Evolutionary conservation across 2,329 filamentous ascomycete genomes (phyloP).

Genomic region (Cladosporium sp.): DNA sequence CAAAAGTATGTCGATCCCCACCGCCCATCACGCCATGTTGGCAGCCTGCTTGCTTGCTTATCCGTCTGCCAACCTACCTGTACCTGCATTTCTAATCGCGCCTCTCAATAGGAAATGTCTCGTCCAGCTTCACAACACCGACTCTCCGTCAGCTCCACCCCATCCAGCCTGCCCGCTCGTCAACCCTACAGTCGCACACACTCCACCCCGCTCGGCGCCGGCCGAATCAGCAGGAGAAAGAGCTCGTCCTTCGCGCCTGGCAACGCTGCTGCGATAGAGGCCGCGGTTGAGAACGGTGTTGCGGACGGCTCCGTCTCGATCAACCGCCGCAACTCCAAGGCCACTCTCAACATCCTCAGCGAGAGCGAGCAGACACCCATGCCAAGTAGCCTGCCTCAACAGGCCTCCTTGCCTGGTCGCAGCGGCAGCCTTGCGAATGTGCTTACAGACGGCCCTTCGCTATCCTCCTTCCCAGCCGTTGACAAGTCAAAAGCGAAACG

Average conservation of each 20-base stretch:
- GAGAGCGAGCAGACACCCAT: constrained; percentile 61
- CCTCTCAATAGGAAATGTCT: constrained; percentile 39
- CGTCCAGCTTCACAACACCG: constrained; percentile 49
- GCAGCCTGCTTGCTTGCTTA: not conserved
- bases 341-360: constrained; percentile 47
- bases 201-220: constrained; percentile 72
- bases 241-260: constrained; percentile 78
- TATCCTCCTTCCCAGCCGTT: constrained; percentile 50
- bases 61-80: constrained; percentile 7
- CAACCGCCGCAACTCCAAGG: constrained; percentile 68
- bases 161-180: constrained; percentile 63
- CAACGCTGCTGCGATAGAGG: constrained; percentile 74
- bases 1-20: constrained; percentile 23
- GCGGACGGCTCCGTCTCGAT: constrained; percentile 60
- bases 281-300: constrained; percentile 62
- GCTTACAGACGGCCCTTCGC: constrained; percentile 68
- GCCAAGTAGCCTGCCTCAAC: constrained; percentile 66
- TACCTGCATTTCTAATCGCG: constrained; percentile 20
- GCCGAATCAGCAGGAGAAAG: constrained; percentile 88
- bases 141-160: constrained; percentile 52
- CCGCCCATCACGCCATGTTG: constrained; percentile 17
- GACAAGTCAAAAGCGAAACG: constrained; percentile 55
- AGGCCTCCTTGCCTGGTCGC: constrained; percentile 39
- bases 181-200: constrained; percentile 71
- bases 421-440: constrained; percentile 44